Conservation (phyloP, 2,329 filamentous ascomycete genomes). For the Apiospora kogelbergensis region DNA sequence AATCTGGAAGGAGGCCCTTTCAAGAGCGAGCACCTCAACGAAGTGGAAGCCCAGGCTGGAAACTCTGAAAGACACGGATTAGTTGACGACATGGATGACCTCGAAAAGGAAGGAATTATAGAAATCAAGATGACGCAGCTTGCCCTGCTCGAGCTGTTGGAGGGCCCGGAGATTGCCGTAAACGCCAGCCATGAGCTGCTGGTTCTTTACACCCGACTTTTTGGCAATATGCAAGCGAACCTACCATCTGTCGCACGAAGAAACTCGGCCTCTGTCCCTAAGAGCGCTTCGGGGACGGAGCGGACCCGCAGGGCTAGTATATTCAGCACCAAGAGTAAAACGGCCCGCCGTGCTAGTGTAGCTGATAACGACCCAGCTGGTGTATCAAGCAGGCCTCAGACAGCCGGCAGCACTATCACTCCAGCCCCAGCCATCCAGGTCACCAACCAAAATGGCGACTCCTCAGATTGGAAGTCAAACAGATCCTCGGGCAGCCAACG, state of each 20-base stretch:
- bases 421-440: conserved; percentile 73
- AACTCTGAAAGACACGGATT: conserved; percentile 45
- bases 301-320: conserved; percentile 74
- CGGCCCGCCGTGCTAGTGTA: conserved; percentile 35
- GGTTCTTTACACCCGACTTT: conserved; percentile 77
- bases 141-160: conserved; percentile 76
- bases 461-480: conserved; percentile 35
- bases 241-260: conserved; percentile 36
- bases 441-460: conserved; percentile 61
- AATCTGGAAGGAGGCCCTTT: conserved; percentile 46
- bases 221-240: conserved; percentile 55
- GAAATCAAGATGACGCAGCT: conserved; percentile 96
- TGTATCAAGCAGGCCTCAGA: conserved; percentile 35
- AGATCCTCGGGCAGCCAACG: conserved; percentile 38
- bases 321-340: conserved; percentile 61
- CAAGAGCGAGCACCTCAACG: conserved; percentile 68
- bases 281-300: conserved; percentile 69
- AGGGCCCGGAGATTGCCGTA: conserved; percentile 82
- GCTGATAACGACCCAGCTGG: conserved; percentile 18
- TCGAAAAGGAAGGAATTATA: conserved; percentile 84
- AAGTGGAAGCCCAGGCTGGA: conserved; percentile 41
- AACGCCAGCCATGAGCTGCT: conserved; percentile 86
- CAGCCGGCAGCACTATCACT: conserved; percentile 44
- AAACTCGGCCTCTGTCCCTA: conserved; percentile 55
- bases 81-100: conserved; percentile 77